phyloP scores from a whole-genome alignment of 331 rosid genomes.

The Malus hybrid region DNA sequence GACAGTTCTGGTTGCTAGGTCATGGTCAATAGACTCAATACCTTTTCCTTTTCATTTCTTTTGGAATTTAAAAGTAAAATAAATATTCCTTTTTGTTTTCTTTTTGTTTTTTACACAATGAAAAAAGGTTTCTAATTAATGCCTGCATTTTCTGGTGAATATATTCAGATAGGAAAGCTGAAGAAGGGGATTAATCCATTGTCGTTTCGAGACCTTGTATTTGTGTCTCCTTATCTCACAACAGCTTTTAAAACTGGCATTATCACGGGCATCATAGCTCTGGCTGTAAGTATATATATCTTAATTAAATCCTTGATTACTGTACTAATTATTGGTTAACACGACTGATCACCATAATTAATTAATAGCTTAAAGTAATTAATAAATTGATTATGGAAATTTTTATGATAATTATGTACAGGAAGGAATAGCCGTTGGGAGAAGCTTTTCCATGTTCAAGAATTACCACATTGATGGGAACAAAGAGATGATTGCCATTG shows the following conservation, averaged over 20 bases:
- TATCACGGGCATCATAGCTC: slow-evolving; percentile 42
- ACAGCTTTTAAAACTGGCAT: slow-evolving; percentile 43
- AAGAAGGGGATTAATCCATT: slow-evolving; percentile 48
- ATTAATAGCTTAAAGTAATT: not conserved
- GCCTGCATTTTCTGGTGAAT: not conserved
- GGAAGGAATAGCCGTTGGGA: slow-evolving; percentile 99
- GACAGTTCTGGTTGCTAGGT: not conserved
- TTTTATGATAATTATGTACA: slow-evolving; percentile 22
- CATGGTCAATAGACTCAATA: not conserved
- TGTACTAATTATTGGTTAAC: not conserved
- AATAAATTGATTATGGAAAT: slow-evolving; percentile 6
- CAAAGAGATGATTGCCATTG: slow-evolving; percentile 96
- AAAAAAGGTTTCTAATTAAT: not conserved
- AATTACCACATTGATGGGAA: slow-evolving; percentile 89
- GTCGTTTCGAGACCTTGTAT: slow-evolving; percentile 30
- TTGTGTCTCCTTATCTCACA: slow-evolving; percentile 31
- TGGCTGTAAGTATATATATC: slow-evolving; percentile 32
- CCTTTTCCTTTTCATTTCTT: not conserved
- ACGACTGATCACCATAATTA: not conserved
- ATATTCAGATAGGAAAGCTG: slow-evolving; percentile 35
- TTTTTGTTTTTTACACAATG: not conserved
- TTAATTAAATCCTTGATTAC: not conserved
- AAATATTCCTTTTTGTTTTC: not conserved
- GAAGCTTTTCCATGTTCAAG: slow-evolving; percentile 95
- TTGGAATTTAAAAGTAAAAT: not conserved